A percentile compares a stretch with the other conserved stretches of the same genome.
Evolutionary conservation across 805 yeast genomes (phyloP).

Genomic region (Saccharomycopsis oosterbeekiorum): DNA sequence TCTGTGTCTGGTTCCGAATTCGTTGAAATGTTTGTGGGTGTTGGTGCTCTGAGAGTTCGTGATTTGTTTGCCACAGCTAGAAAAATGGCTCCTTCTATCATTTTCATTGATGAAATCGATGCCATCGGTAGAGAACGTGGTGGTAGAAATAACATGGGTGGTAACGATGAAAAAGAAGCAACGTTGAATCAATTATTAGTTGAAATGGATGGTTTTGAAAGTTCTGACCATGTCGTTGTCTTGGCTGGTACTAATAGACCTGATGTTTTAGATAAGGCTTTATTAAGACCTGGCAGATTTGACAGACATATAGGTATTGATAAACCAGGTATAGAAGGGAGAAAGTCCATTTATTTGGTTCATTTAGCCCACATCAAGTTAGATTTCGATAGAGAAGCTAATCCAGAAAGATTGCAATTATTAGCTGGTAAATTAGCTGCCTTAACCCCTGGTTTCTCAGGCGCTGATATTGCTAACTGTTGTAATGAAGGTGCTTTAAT

Average conservation of each 20-base stretch:
- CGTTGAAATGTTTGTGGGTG: constrained; percentile 96
- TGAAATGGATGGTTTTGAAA: constrained; percentile 90
- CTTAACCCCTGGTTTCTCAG: constrained; percentile 89
- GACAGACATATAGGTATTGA: constrained; percentile 84
- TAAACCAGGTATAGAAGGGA: constrained; percentile 80
- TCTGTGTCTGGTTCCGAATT: constrained; percentile 92
- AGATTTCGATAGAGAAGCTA: constrained; percentile 30
- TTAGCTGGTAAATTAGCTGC: constrained; percentile 82
- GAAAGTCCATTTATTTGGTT: constrained; percentile 77
- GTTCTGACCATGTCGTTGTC: constrained; percentile 86
- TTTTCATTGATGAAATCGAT: constrained; percentile 91
- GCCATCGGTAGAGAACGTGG: constrained; percentile 86
- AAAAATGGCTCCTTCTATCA: constrained; percentile 81
- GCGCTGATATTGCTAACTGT: constrained; percentile 93
- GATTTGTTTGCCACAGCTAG: constrained; percentile 86
- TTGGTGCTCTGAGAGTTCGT: constrained; percentile 91
- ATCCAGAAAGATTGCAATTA: constrained; percentile 38
- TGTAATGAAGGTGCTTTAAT: constrained; percentile 92
- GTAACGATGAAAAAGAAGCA: constrained; percentile 88
- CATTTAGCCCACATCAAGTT: constrained; percentile 57
- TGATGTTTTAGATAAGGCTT: constrained; percentile 81
- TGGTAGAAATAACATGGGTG: constrained; percentile 62
- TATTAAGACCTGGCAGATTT: constrained; percentile 90
- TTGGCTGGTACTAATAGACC: constrained; percentile 93
- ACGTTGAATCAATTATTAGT: constrained; percentile 87